Base-by-base conservation (phyloP, 148 eudicot species). In the Fallopia convolvulus region DNA sequence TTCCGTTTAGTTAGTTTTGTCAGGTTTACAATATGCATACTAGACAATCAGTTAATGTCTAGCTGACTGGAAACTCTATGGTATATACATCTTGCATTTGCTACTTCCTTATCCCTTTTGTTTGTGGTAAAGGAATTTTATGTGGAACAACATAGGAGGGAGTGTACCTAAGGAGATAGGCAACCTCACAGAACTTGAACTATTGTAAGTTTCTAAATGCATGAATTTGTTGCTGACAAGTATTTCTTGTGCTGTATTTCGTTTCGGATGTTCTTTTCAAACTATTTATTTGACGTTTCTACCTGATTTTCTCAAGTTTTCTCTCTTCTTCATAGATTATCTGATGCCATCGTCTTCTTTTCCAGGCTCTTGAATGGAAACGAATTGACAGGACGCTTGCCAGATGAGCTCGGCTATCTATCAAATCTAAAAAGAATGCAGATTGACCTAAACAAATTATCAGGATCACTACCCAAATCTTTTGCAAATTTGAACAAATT, bases 281-380 rank as follows among this genome's bases (percentile, higher is more conserved):
- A 46, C 33, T 73, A 26, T 13, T 73, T 9, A 36, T 11, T 44
- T 44, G 33, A 73, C 18, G 21, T 44, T n/a, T 72, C 13, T 33
- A 13, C 46, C 50, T 79, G 61, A 4, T 61, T 4, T 71, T 17
- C 39, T n/a, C 3, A 71, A 30, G 3, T 40, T 44, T 36, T 70
- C 74, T 33, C 20, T 70, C 5, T 36, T 15, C 11, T 36, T 36
- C 21, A 8, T 4, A 14, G 42, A 70, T 39, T 70, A 70, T 26
- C 30, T 42, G 50, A 44, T 46, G 75, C 14, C 75, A 4, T 46
- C 15, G 3, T 73, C 75, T 48, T 77, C 73, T 49, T 81, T 79
- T 44, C 72, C 75, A 91, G 92, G 87, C 91, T 94, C 40, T 81
- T 94, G 83, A 94, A 86, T 72, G 98, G 98, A 79, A 94, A 94